Evolutionary conservation across 2,329 filamentous ascomycete genomes (phyloP), one percentile per base, ranked within the genome.

Genomic region (Pseudopithomyces maydicus): DNA sequence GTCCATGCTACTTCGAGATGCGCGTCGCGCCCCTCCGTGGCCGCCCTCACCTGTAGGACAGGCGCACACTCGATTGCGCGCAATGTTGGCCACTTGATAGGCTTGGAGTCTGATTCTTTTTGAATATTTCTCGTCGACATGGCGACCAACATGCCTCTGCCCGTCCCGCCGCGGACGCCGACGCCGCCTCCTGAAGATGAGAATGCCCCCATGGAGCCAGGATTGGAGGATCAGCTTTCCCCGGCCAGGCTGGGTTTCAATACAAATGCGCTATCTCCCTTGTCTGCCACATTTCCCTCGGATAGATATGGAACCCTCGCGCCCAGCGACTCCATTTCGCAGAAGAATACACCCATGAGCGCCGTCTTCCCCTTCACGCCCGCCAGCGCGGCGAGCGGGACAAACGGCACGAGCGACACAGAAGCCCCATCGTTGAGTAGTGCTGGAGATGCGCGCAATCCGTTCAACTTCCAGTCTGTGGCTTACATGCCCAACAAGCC

Each of bases 391-490:
- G 54, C 64, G 46, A 73, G 68, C 52, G 70, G 66, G 1, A 59
- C 61, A 19, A 72, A 63, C 39, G 71, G 73, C 41, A 65, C 62
- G 23, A 72, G 63, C 39, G 71, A 74, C 41, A 65, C 62, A 12
- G 72, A 73, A 19, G 57, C 63, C 23, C 64, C 70, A 15, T 72
- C 70, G 8, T 45, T 68, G 63, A 72, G 64, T 52, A 67, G 67
- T 7, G 70, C 70, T 11, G 72, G 76, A 41, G 74, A 69, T 57
- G 74, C 74, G 15, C 80, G 79, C 55, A 90, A 88, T 63, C 94
- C 94, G 0, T 98, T 99, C 85, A 98, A 98, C 78, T 98, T 98
- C 77, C 87, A 96, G 78, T 90, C 94, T 1, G 72, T 78, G 48
- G 72, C 77, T 60, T 82, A 82, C 64, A 74, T 73, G 52, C 77